A percentile compares a stretch with the other conserved stretches of the same genome.
phyloP scores from a whole-genome alignment of 805 yeast species.

The Jamesozyma gamospora region DNA sequence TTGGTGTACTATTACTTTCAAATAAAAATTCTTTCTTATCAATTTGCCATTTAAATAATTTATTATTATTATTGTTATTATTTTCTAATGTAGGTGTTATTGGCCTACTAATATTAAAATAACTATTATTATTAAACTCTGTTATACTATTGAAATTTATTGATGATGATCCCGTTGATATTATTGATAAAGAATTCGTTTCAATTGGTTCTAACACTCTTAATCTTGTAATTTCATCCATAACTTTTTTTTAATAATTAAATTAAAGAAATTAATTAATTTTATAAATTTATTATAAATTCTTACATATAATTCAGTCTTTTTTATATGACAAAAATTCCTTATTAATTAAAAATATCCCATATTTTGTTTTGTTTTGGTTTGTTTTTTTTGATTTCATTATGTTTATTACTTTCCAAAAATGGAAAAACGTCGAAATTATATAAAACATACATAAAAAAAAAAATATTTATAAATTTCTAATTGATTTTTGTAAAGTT shows the following conservation, averaged over 20 bases:
- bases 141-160: neutral
- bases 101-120: conserved; percentile 2
- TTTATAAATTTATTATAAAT: too few species aligned
- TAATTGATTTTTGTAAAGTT: conserved; percentile 13
- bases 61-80: conserved; percentile 9
- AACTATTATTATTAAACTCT: conserved; percentile 2
- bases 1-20: conserved; percentile 26
- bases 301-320: too few species aligned
- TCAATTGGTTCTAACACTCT: conserved; percentile 22
- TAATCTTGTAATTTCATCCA: conserved; percentile 8
- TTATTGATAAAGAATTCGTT: conserved; percentile 19
- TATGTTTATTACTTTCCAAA: conserved; percentile 7
- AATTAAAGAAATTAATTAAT: too few species aligned
- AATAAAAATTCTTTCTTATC: conserved; percentile 21
- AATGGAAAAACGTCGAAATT: conserved; percentile 3
- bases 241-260: neutral
- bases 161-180: conserved; percentile 16
- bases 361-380: neutral
- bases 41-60: conserved; percentile 22
- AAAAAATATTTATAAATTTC: conserved; percentile 7
- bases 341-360: too few species aligned
- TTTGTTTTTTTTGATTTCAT: neutral
- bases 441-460: neutral
- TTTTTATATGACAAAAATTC: too few species aligned
- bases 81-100: conserved; percentile 12